Evolutionary conservation across 2,329 filamentous ascomycete genomes (phyloP).

Genomic region (Elsinoe ampelina): DNA sequence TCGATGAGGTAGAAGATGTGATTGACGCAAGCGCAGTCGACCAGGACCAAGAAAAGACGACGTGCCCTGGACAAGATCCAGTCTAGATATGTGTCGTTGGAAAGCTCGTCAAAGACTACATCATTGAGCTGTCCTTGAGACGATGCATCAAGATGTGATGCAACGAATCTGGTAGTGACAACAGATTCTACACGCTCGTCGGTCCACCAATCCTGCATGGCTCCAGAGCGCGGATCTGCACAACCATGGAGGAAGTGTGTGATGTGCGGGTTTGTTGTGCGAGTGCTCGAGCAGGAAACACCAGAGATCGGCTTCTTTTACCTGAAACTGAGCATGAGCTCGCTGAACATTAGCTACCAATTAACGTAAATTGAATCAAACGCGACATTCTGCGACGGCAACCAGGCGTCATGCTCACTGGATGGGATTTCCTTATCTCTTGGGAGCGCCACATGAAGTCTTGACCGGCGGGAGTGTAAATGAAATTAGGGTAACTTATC

Average conservation of each 20-base stretch:
- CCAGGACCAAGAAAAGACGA: conserved; percentile 60
- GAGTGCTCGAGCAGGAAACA: not conserved
- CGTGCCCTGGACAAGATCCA: conserved; percentile 64
- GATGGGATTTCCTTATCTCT: conserved; percentile 9
- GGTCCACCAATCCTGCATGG: conserved; percentile 59
- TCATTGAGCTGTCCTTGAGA: conserved; percentile 30
- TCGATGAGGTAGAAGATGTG: conserved; percentile 68
- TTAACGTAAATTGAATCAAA: conserved; percentile 4
- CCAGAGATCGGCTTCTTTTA: conserved; percentile 2
- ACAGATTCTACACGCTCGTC: conserved; percentile 58
- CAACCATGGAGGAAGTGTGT: not conserved
- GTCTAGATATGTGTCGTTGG: conserved; percentile 65
- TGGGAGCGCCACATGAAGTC: conserved; percentile 2
- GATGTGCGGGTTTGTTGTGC: not conserved
- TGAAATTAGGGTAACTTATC: conserved; percentile 9
- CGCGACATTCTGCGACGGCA: too few relatives aligned
- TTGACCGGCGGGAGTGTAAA: not conserved
- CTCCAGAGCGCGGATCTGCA: conserved; percentile 2
- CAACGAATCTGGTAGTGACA: conserved; percentile 59
- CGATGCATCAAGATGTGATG: conserved; percentile 48
- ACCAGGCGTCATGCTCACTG: conserved; percentile 3
- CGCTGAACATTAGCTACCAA: not conserved
- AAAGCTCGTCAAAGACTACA: conserved; percentile 53
- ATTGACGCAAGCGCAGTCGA: conserved; percentile 60
- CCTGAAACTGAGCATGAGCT: not conserved